Evolutionary conservation across 305 asterid species (phyloP).

Genomic region (Fraxinus angustifolia): DNA sequence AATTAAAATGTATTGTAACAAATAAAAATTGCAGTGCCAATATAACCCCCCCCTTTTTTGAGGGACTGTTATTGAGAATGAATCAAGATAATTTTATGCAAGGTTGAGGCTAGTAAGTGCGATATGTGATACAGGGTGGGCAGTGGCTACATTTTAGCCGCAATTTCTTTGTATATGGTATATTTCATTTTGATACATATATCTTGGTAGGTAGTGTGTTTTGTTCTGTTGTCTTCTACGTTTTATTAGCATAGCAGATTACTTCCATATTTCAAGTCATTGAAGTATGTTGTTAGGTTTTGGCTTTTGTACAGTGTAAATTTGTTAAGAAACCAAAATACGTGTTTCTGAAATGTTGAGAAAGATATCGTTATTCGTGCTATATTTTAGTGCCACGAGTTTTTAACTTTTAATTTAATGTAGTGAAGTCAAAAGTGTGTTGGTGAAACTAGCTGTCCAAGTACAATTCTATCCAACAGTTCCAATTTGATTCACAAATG

Average conservation of each 20-base stretch:
- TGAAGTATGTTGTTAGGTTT: neutral
- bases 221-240: neutral
- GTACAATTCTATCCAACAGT: neutral
- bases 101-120: neutral
- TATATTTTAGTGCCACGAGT: neutral
- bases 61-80: neutral
- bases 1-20: neutral
- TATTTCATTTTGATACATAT: neutral
- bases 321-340: neutral
- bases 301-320: neutral
- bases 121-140: neutral
- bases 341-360: neutral
- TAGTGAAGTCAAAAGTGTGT: neutral
- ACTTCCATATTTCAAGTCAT: neutral
- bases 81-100: neutral
- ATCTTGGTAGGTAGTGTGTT: neutral
- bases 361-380: neutral
- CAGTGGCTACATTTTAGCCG: neutral
- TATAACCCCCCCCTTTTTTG: too few species aligned
- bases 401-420: neutral
- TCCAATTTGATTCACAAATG: neutral
- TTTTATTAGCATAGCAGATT: neutral
- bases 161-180: neutral
- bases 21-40: neutral
- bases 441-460: neutral